Evolutionary conservation across 768 basidiomycete species (phyloP), one percentile per base, ranked within the genome.

Genomic region (Amanita pallidorosea): DNA sequence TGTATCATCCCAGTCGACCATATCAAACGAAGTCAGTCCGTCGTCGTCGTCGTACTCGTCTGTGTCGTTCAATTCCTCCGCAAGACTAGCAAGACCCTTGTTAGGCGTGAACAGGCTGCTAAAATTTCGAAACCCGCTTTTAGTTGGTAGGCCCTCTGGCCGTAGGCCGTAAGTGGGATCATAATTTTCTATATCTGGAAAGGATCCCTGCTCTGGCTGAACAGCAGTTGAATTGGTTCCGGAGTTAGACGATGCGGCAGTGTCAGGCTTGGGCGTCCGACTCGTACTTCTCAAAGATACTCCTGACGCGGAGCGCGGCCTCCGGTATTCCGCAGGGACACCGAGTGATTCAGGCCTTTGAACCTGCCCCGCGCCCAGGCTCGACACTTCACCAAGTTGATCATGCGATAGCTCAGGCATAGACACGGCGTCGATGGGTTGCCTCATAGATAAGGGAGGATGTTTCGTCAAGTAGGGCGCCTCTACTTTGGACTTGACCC

Each of bases 131-230:
- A 94, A 96, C 3, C 82, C 77, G 53, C 84, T 85, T 67, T 91
- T 94, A 1, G 77, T 75, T 0, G 93, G 93, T 2, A 95, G 71
- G 2, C 89, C 88, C 60, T 97, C 94, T 0, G 92, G 91, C 22
- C 95, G 84, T 11, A 98, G 70, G 13, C 95, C 95, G 61, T 99
- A 97, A 0, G 95, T 97, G 1, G 93, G 95, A 60, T 98, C 95
- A 64, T 88, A 96, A 54, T 88, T 83, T 67, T 96, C 93, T 29
- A 92, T 61, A 22, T 73, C 71, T 5, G 68, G 65, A 50, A 65
- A 62, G 47, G 68, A 60, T 35, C 49, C 49, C 27, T 57, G 58
- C 45, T 71, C 70, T 29, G 60, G 61, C 51, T 64, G 65, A 7
- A 60, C 59, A 0, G 64, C 61, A 34, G 55, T 35, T 37, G 55